Evolutionary conservation across 2,329 filamentous ascomycete genomes (phyloP).

Genomic region (Ilyonectria sp.): DNA sequence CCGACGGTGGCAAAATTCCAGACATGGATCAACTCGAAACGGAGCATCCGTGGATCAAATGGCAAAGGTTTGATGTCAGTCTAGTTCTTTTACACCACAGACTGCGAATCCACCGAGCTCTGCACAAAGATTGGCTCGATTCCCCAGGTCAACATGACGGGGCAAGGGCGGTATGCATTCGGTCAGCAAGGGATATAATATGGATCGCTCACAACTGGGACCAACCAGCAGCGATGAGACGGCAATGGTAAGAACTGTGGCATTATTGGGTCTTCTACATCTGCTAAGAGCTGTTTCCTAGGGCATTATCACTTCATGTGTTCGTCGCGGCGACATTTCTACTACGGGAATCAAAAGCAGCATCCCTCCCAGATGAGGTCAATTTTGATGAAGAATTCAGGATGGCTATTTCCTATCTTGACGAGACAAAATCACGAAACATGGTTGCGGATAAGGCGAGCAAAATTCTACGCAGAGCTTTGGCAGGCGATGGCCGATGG

Average conservation of each 20-base stretch:
- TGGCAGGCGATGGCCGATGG: slow-evolving; percentile 4
- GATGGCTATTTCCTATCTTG: slow-evolving; percentile 20
- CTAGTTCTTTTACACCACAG: slow-evolving; percentile 31
- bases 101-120: slow-evolving; percentile 25
- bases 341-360: slow-evolving; percentile 20
- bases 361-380: neutral
- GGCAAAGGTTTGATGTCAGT: slow-evolving; percentile 33
- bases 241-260: slow-evolving; percentile 27
- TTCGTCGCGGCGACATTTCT: slow-evolving; percentile 24
- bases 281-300: neutral
- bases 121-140: slow-evolving; percentile 29
- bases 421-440: slow-evolving; percentile 26
- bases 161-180: slow-evolving; percentile 27
- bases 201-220: slow-evolving; percentile 36
- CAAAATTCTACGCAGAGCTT: slow-evolving; percentile 9
- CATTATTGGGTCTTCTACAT: neutral
- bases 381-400: slow-evolving; percentile 14
- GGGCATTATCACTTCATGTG: slow-evolving; percentile 27
- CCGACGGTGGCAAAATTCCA: slow-evolving; percentile 16
- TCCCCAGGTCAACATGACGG: slow-evolving; percentile 21
- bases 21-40: slow-evolving; percentile 21
- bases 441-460: slow-evolving; percentile 15
- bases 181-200: slow-evolving; percentile 26
- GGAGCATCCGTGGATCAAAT: slow-evolving; percentile 32
- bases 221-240: slow-evolving; percentile 29